These are phyloP conservation scores for Cokeromyces recurvatus DNA, from an alignment of 371 early-diverging fungal genomes.

Conservation along the genomic window DNA sequence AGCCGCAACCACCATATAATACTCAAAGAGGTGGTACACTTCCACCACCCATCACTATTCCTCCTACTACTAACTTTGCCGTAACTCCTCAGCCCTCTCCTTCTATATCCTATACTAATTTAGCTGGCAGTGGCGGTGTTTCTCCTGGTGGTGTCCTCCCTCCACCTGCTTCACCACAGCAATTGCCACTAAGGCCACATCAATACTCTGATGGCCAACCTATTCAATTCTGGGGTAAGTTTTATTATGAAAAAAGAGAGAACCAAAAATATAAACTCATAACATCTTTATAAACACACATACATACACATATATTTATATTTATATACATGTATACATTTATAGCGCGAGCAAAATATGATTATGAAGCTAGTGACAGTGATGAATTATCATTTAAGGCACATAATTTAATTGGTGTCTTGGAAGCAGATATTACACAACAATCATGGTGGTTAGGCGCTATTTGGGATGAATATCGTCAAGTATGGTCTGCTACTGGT, in stretches of 20 bases:
- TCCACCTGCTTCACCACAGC: not conserved
- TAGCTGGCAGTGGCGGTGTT: not conserved
- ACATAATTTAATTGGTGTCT: conserved; percentile 10
- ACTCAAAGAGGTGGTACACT: conserved; percentile 2
- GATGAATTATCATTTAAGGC: conserved; percentile 29
- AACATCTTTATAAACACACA: too few relatives aligned
- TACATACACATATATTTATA: too few relatives aligned
- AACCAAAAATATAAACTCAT: too few relatives aligned
- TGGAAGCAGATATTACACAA: conserved; percentile 11
- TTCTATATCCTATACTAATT: conserved; percentile 3
- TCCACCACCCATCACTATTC: conserved; percentile 16
- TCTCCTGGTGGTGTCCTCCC: conserved; percentile 14
- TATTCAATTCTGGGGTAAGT: conserved; percentile 37
- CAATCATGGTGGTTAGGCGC: conserved; percentile 21
- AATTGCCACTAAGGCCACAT: conserved; percentile 7
- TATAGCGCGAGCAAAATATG: conserved; percentile 35
- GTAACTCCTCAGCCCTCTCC: conserved; percentile 17
- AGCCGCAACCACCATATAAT: not conserved
- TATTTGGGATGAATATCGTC: conserved; percentile 11
- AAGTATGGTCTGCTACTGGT: conserved; percentile 15
- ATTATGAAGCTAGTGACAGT: conserved; percentile 24
- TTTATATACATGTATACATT: too few relatives aligned
- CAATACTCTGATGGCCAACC: conserved; percentile 30
- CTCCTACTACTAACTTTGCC: conserved; percentile 7
- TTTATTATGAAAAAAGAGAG: too few relatives aligned